A percentile compares a stretch with the other conserved stretches of the same genome.
Evolutionary conservation across 768 basidiomycete species (phyloP).

Genomic region (Auricularia sp.): DNA sequence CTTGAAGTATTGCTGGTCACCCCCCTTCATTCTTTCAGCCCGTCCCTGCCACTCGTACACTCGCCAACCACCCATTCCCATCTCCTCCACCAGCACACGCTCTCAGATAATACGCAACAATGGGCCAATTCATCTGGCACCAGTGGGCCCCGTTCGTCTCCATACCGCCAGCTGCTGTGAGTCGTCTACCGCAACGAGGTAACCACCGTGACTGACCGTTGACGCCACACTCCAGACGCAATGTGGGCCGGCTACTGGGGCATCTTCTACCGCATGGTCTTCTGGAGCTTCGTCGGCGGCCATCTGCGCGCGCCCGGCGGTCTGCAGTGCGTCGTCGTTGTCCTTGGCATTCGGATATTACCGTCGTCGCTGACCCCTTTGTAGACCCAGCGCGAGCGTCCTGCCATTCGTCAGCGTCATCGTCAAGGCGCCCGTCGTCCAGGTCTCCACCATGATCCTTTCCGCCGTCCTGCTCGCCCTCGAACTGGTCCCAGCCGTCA

Average conservation of each 20-base stretch:
- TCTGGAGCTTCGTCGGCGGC: slow-evolving; percentile 87
- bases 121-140: slow-evolving; percentile 81
- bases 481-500: slow-evolving; percentile 55
- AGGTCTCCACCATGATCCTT: slow-evolving; percentile 53
- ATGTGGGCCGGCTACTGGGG: slow-evolving; percentile 78
- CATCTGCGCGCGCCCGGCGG: slow-evolving; percentile 71
- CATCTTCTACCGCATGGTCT: slow-evolving; percentile 83
- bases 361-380: background rate
- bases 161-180: slow-evolving; percentile 59
- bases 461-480: slow-evolving; percentile 51
- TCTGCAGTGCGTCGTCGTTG: slow-evolving; percentile 47
- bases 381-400: slow-evolving; percentile 52
- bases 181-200: slow-evolving; percentile 22
- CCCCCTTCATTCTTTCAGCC: background rate
- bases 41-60: background rate
- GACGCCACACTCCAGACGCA: slow-evolving; percentile 38
- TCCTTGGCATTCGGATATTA: background rate
- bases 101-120: slow-evolving; percentile 22
- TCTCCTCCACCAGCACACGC: slow-evolving; percentile 3
- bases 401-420: slow-evolving; percentile 57
- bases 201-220: background rate
- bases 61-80: slow-evolving; percentile 1
- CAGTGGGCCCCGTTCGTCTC: slow-evolving; percentile 61
- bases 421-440: slow-evolving; percentile 69
- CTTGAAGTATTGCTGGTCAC: background rate